Base-by-base conservation (phyloP, 768 basidiomycete species). In the Naganishia kalamii region DNA sequence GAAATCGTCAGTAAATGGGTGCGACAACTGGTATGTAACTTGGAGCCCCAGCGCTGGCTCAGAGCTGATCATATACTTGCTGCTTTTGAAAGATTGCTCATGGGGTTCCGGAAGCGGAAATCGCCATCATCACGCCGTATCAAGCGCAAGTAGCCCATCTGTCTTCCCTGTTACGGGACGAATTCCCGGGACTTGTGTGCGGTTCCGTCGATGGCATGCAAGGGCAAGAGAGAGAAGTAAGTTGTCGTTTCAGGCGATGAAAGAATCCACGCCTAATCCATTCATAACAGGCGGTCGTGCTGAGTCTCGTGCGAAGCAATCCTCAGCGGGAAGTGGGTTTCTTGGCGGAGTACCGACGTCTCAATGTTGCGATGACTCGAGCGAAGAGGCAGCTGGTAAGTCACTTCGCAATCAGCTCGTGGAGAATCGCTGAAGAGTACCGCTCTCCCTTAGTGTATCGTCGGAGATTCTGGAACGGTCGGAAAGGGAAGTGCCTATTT, bases 161-260 rank as follows among this genome's bases (percentile, higher is more conserved):
- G 41, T 84, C 89, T 0, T 86, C 87, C 0, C 80, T 91, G 46
- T 80, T 99, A 21, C 85, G 88, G 25, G 85, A 87, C 0, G 69
- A 74, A 8, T 79, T 75, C 60, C 81, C 81, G 0, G 80, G 79
- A 15, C 82, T 98, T 0, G 92, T 97, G 70, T 90, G 96, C 47
- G 96, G 93, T 0, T 90, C 88, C 0, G 92, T 98, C 0, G 96
- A 98, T 73, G 92, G 92, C 0, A 89, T 97, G 87, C 96, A 99
- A 80, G 94, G 94, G 0, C 85, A 96, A 52, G 94, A 99, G 65
- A 63, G 78, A 48, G 77, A 78, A 64, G 73, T 73, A 49, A 63
- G 72, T 68, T 32, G 11, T 11, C 5, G 2, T 29, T 35, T 35
- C 0, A 40, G 33, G 35, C 21, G 19, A 23, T 15, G 40, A 57